Evolutionary conservation across 2,329 filamentous ascomycete species (phyloP), one percentile per base, ranked within the genome.

Genomic region (Neoarthrinium moseri): DNA sequence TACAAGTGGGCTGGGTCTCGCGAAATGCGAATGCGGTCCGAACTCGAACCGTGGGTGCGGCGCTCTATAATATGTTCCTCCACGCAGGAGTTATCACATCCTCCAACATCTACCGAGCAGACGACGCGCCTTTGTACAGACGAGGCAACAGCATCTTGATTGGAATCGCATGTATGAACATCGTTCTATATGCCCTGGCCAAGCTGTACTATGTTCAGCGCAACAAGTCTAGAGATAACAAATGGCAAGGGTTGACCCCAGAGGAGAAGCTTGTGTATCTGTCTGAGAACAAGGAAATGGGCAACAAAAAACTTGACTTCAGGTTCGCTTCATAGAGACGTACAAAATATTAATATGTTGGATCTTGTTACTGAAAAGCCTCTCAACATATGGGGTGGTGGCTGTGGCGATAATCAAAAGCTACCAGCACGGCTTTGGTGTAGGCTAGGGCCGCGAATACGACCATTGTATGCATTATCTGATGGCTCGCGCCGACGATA

Each of bases 1-100:
- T 57, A 12, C 55, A 55, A 35, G 55, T 54, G 12, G 55, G 43
- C 3, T 57, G 53, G 53, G 54, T 51, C 24, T 78, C 74, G 7
- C 71, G 75, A 30, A 84, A 84, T 53, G 70, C 78, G 0, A 79
- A 80, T 47, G 74, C 73, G 8, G 81, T 84, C 4, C 69, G 79
- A 8, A 80, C 78, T 4, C 65, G 81, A 7, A 74, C 80, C 4
- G 74, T 84, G 4, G 75, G 76, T 0, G 73, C 77, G 0, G 80
- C 77, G 0, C 56, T 81, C 4, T 83, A 83, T 59, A 83, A 83
- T 50, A 70, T 69, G 58, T 60, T 59, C 20, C 57, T 66, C 2
- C 68, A 70, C 40, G 38, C 60, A 0, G 66, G 66, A 3, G 58
- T 56, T 43, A 62, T 71, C 10, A 58, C 57, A 18, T 53, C 54